Conservation (phyloP, 495 filamentous ascomycete genomes). For the Aspergillus cavernicola region DNA sequence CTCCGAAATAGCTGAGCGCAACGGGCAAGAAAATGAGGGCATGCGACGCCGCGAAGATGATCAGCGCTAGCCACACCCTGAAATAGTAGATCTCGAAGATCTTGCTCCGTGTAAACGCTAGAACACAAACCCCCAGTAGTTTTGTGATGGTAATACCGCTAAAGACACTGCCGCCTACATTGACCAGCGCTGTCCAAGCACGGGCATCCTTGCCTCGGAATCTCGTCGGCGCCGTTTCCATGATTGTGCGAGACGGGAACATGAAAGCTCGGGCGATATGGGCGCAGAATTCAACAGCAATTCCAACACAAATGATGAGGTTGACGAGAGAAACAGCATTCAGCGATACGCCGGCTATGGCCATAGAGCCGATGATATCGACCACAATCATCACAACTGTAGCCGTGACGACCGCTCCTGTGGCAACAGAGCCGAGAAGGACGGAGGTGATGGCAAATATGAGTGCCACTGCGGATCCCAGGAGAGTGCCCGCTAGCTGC, state of each 20-base stretch:
- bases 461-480: constrained; percentile 77
- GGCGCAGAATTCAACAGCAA: constrained; percentile 94
- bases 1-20: constrained; percentile 79
- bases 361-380: constrained; percentile 96
- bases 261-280: constrained; percentile 95
- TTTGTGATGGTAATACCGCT: constrained; percentile 97
- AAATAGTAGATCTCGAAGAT: constrained; percentile 99
- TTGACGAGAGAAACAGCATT: constrained; percentile 98
- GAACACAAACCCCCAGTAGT: constrained; percentile 82
- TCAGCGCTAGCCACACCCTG: constrained; percentile 87
- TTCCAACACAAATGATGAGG: constrained; percentile 92
- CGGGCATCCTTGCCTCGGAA: constrained; percentile 77
- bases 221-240: constrained; percentile 63
- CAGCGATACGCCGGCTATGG: constrained; percentile 79
- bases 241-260: constrained; percentile 74
- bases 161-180: constrained; percentile 91
- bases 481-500: constrained; percentile 67
- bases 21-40: constrained; percentile 91
- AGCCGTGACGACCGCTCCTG: constrained; percentile 73
- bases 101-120: constrained; percentile 93
- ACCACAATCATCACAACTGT: constrained; percentile 90
- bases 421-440: constrained; percentile 79
- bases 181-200: constrained; percentile 87
- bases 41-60: constrained; percentile 83
- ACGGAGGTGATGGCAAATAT: constrained; percentile 74